Evolutionary conservation across 2,329 filamentous ascomycete species (phyloP).

Genomic region (Alternaria ethzedia): DNA sequence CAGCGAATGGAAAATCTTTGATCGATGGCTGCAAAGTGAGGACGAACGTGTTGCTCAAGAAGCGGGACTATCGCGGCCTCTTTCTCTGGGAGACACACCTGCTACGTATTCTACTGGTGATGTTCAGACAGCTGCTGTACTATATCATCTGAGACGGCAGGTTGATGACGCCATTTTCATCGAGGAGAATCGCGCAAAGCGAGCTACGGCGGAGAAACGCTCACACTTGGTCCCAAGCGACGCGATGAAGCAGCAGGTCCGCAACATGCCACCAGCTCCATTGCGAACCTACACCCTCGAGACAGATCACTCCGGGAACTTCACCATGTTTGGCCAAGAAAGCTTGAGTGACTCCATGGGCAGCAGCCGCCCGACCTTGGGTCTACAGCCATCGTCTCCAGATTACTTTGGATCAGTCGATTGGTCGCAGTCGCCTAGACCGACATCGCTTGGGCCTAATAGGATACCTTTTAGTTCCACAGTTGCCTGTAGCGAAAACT

Average conservation of each 20-base stretch:
- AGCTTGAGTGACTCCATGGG: slow-evolving; percentile 18
- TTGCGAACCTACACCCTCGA: slow-evolving; percentile 35
- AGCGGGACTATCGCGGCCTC: slow-evolving; percentile 19
- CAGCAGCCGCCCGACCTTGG: slow-evolving; percentile 19
- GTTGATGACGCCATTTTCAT: slow-evolving; percentile 41
- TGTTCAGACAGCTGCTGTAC: slow-evolving; percentile 32
- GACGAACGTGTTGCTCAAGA: slow-evolving; percentile 35
- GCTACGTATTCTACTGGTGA: slow-evolving; percentile 23
- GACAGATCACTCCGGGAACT: slow-evolving; percentile 27
- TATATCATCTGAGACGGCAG: slow-evolving; percentile 37
- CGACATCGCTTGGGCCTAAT: background rate
- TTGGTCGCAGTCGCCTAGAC: slow-evolving; percentile 21
- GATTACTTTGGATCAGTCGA: slow-evolving; percentile 25
- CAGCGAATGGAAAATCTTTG: slow-evolving; percentile 40
- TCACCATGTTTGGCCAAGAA: slow-evolving; percentile 19
- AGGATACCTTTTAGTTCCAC: slow-evolving; percentile 32
- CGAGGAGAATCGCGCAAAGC: slow-evolving; percentile 41
- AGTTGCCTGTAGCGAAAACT: slow-evolving; percentile 19
- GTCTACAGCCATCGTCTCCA: slow-evolving; percentile 14
- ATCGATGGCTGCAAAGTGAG: slow-evolving; percentile 35
- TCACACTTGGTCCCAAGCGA: slow-evolving; percentile 39
- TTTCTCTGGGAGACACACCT: slow-evolving; percentile 31
- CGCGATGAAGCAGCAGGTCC: slow-evolving; percentile 35
- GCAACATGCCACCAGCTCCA: slow-evolving; percentile 32
- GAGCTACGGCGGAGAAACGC: slow-evolving; percentile 29